phyloP scores from a whole-genome alignment of 2,329 filamentous ascomycete genomes.

The Exserohilum turcica region DNA sequence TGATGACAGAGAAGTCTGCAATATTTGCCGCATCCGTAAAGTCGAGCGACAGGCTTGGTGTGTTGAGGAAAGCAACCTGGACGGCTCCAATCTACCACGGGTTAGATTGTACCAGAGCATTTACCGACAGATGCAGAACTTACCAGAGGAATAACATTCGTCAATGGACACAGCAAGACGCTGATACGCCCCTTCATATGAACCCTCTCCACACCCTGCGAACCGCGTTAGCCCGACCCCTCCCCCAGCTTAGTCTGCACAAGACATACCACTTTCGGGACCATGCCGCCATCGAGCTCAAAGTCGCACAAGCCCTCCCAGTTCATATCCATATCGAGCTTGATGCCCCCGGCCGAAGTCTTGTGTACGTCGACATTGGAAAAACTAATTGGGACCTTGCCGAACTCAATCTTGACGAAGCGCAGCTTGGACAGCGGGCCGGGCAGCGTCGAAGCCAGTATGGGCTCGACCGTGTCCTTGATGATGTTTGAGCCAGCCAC shows the following conservation, averaged over 20 bases:
- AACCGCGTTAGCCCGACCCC: not conserved
- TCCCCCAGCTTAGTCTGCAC: not conserved
- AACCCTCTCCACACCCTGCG: slow-evolving; percentile 54
- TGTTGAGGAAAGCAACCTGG: slow-evolving; percentile 58
- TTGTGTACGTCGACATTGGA: slow-evolving; percentile 54
- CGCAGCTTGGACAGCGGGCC: slow-evolving; percentile 51
- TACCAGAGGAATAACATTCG: slow-evolving; percentile 55
- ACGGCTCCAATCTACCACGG: slow-evolving; percentile 53
- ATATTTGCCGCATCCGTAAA: slow-evolving; percentile 56
- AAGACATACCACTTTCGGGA: slow-evolving; percentile 47
- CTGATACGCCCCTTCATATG: slow-evolving; percentile 53
- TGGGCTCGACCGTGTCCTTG: slow-evolving; percentile 57
- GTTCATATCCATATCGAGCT: slow-evolving; percentile 55
- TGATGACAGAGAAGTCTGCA: slow-evolving; percentile 51
- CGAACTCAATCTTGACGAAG: slow-evolving; percentile 56
- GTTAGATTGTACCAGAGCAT: slow-evolving; percentile 10
- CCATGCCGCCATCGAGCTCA: slow-evolving; percentile 54
- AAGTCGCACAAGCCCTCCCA: slow-evolving; percentile 57
- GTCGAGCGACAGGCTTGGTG: slow-evolving; percentile 53
- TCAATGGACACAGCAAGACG: slow-evolving; percentile 54
- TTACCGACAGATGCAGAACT: slow-evolving; percentile 42
- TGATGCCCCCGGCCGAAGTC: slow-evolving; percentile 53
- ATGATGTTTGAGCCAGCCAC: slow-evolving; percentile 52
- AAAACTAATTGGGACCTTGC: slow-evolving; percentile 49
- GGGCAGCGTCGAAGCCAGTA: slow-evolving; percentile 55